Percentiles rank a stretch among this genome's conserved stretches.
phyloP scores from a whole-genome alignment of 768 basidiomycete genomes.

The Hortiboletus campestris region DNA sequence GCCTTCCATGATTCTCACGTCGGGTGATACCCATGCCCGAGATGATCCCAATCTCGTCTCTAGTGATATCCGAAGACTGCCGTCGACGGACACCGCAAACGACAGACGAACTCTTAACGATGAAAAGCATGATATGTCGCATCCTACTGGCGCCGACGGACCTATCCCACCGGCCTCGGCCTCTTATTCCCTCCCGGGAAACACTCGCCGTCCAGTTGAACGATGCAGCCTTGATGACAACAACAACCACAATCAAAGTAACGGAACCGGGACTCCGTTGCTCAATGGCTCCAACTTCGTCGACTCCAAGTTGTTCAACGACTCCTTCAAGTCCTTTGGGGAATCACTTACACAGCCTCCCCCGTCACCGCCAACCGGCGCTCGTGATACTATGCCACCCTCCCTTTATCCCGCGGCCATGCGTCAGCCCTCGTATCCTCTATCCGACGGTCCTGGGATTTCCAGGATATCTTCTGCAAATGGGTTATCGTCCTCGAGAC shows the following conservation, averaged over 20 bases:
- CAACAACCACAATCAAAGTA: conserved; percentile 15
- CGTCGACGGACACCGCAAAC: conserved; percentile 14
- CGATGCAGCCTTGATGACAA: conserved; percentile 52
- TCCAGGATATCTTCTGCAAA: conserved; percentile 46
- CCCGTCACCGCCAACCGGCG: conserved; percentile 20
- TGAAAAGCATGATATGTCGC: conserved; percentile 18
- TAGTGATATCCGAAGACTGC: conserved; percentile 12
- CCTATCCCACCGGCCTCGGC: conserved; percentile 33
- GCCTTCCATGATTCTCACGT: conserved; percentile 30
- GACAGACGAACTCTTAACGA: conserved; percentile 27
- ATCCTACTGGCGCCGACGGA: conserved; percentile 13
- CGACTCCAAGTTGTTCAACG: conserved; percentile 29
- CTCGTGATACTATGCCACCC: conserved; percentile 28
- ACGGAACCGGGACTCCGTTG: conserved; percentile 17
- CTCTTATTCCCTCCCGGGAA: conserved; percentile 47
- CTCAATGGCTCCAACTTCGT: conserved; percentile 25
- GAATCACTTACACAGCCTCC: conserved; percentile 24
- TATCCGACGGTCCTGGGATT: conserved; percentile 32
- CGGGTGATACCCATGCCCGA: conserved; percentile 29
- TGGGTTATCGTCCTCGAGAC: conserved; percentile 56
- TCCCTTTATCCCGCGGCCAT: conserved; percentile 41
- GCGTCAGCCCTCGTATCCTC: conserved; percentile 47
- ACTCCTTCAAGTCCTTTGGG: conserved; percentile 33
- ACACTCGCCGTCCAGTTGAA: conserved; percentile 47
- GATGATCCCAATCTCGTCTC: conserved; percentile 9